Percentiles rank a stretch among this genome's conserved stretches.
Evolutionary conservation across 2,329 filamentous ascomycete species (phyloP).

Genomic region (Alternaria viburni): DNA sequence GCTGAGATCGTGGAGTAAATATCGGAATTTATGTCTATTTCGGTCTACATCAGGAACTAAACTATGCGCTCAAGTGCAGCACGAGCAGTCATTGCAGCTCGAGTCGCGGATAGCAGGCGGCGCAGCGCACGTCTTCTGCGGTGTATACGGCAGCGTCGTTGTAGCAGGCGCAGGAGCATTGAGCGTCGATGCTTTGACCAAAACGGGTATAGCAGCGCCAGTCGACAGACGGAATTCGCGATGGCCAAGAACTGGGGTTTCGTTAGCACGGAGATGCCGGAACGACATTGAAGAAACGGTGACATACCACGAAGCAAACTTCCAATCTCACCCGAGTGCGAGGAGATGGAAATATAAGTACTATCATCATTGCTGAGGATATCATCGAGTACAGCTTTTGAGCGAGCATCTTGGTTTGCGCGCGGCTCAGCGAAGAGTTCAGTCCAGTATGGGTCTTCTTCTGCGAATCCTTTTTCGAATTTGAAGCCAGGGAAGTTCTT

Average conservation of each 20-base stretch:
- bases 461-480: conserved; percentile 68
- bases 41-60: not conserved
- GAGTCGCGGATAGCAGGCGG: conserved; percentile 38
- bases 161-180: conserved; percentile 39
- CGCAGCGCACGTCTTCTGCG: conserved; percentile 35
- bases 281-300: not conserved
- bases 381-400: conserved; percentile 57
- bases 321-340: conserved; percentile 65
- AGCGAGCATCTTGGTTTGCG: conserved; percentile 58
- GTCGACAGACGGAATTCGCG: conserved; percentile 68
- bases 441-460: conserved; percentile 63
- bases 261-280: conserved; percentile 2
- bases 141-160: conserved; percentile 32
- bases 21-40: not conserved
- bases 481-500: conserved; percentile 59
- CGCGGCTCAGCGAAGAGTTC: conserved; percentile 57
- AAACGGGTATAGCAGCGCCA: conserved; percentile 70
- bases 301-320: conserved; percentile 54
- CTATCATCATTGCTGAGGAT: conserved; percentile 58
- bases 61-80: conserved; percentile 26
- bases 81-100: conserved; percentile 47
- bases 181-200: conserved; percentile 65
- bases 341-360: conserved; percentile 61
- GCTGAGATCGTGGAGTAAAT: not conserved
- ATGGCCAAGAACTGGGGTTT: conserved; percentile 61